Evolutionary conservation across 2,329 filamentous ascomycete genomes (phyloP), one percentile per base, ranked within the genome.

Genomic region (Exophiala mesophila): DNA sequence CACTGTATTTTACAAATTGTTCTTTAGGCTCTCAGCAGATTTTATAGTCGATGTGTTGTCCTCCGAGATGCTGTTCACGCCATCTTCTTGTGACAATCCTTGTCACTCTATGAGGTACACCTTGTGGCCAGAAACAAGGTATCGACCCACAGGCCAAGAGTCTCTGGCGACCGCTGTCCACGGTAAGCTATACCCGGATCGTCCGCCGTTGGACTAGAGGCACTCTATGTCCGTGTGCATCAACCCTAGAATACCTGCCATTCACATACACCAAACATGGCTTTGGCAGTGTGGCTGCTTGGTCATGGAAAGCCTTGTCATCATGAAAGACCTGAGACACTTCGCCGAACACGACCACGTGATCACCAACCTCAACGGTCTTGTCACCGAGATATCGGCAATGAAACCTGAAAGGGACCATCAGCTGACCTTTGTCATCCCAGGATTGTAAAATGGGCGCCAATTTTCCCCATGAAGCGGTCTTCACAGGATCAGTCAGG

Each of bases 331-430:
- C 28, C 13, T 45, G 36, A n/a, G 43, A n/a, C 3, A 73, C 62
- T 36, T 63, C 58, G 9, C 68, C 71, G 37, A 73, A 62, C 1
- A 69, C 59, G n/a, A 75, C 62, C 21, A 68, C 56, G 49, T 74
- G 71, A 49, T 75, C 71, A 3, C 60, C 67, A 26, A 73, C 61
- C 7, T 55, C 42, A 3, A 72, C 47, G 23, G 59, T 57, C 39
- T 63, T 63, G 2, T 66, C 60, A 5, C 55, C 46, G 19, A 64
- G 15, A 26, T 29, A 46, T 33, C 36, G 21, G 33, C 54, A 52
- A 15, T 69, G 16, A 15, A 59, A 46, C 28, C 36, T 38, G n/a
- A 49, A 43, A 3, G 39, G 32, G 64, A 71, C 18, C 55, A 49
- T 18, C 69, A 47, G 18, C 15, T 36, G 29, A 9, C 31, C 33